Evolutionary conservation across 768 basidiomycete species (phyloP).

Genomic region (Boletus pseudopeckii): DNA sequence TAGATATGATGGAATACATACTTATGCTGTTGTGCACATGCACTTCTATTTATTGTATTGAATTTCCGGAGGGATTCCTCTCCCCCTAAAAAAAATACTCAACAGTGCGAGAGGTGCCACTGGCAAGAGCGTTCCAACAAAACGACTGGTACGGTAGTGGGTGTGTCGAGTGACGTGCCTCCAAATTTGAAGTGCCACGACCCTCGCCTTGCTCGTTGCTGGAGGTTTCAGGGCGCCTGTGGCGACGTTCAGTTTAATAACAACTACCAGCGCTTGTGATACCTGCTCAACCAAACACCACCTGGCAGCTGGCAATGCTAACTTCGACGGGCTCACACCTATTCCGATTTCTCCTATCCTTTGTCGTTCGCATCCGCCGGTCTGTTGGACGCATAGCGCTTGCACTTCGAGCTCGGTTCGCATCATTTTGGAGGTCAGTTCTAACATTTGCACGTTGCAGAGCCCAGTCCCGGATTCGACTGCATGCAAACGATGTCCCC

Average conservation of each 20-base stretch:
- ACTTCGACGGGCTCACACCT: not conserved
- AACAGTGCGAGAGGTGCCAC: too few species aligned
- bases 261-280: too few species aligned
- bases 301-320: not conserved
- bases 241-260: too few species aligned
- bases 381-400: not conserved
- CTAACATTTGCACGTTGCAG: not conserved
- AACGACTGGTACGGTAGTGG: too few species aligned
- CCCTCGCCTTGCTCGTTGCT: too few species aligned
- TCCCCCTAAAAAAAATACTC: too few species aligned
- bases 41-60: too few species aligned
- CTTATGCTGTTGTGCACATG: not conserved
- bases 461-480: not conserved
- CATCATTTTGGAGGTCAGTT: conserved; percentile 6
- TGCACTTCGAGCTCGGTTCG: not conserved
- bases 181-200: too few species aligned
- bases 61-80: too few species aligned
- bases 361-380: conserved; percentile 2
- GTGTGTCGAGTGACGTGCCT: too few species aligned
- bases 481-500: not conserved
- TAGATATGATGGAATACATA: not conserved
- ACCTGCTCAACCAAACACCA: not conserved
- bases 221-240: too few species aligned
- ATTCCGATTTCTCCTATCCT: conserved; percentile 3
- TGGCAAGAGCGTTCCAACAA: too few species aligned